A percentile compares a stretch with the other conserved stretches of the same genome.
These are phyloP conservation scores for Cryptosporidium canis DNA, from an alignment of 169 alveolate species.

Conservation along the genomic window DNA sequence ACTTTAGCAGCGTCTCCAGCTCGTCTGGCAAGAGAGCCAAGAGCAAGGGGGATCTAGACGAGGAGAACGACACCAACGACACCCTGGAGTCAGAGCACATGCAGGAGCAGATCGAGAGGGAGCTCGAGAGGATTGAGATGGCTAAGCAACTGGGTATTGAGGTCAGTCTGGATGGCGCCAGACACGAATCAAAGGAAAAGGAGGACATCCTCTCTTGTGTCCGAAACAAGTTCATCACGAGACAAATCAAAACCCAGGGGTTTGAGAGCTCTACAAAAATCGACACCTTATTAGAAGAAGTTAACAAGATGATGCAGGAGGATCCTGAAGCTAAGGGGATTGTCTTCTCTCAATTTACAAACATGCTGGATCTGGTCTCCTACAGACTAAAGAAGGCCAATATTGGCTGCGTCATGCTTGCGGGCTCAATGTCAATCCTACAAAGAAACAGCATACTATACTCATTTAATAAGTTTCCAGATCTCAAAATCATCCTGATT, in stretches of 20 bases:
- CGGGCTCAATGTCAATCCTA: constrained; percentile 84
- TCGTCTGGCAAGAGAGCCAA: background rate
- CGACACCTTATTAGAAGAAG: constrained; percentile 83
- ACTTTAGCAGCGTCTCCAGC: constrained; percentile 51
- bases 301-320: constrained; percentile 74
- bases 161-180: background rate
- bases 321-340: constrained; percentile 82
- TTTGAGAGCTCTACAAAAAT: constrained; percentile 82
- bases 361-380: constrained; percentile 87
- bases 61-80: constrained; percentile 48
- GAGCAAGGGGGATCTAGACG: background rate
- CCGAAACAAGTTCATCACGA: constrained; percentile 77
- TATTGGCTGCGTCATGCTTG: constrained; percentile 81
- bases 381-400: constrained; percentile 83
- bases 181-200: background rate
- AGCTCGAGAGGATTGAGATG: constrained; percentile 42
- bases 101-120: constrained; percentile 74
- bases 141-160: constrained; percentile 57
- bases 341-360: constrained; percentile 89
- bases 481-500: constrained; percentile 85
- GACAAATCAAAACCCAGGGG: constrained; percentile 80
- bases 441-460: constrained; percentile 83
- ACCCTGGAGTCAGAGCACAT: constrained; percentile 53
- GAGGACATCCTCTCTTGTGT: constrained; percentile 26
- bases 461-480: constrained; percentile 85